These are phyloP conservation scores for Thalassiosira exigua DNA, from an alignment of 352 stramenopile genomes.

Conservation along the genomic window DNA sequence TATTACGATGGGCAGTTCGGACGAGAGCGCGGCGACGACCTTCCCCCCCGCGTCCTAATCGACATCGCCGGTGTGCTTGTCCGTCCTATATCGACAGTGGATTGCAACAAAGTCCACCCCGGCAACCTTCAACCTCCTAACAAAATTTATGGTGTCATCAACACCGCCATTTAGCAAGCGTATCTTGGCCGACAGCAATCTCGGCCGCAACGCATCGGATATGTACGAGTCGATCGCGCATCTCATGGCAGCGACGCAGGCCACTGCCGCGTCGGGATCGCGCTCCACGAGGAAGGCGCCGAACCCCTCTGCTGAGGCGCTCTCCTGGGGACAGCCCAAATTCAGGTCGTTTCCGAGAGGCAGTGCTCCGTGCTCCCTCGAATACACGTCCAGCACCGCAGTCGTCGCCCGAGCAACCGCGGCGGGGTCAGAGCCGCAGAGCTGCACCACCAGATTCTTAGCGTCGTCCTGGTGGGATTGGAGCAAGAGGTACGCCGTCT, in stretches of 20 bases:
- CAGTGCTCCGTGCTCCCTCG: slow-evolving; percentile 18
- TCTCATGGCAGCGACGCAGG: slow-evolving; percentile 57
- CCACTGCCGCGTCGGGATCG: slow-evolving; percentile 39
- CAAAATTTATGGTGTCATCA: slow-evolving; percentile 52
- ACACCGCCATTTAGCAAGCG: slow-evolving; percentile 37
- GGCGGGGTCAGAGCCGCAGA: slow-evolving; percentile 48
- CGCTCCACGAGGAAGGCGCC: slow-evolving; percentile 63
- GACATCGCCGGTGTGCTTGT: slow-evolving; percentile 49
- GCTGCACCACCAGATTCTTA: slow-evolving; percentile 50
- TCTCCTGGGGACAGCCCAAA: slow-evolving; percentile 63
- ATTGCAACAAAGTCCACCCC: slow-evolving; percentile 58
- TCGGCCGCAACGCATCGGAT: background rate
- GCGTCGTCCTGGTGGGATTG: slow-evolving; percentile 25
- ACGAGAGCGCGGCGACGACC: slow-evolving; percentile 41
- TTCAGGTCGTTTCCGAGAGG: slow-evolving; percentile 64
- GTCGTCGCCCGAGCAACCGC: slow-evolving; percentile 41
- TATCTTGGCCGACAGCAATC: slow-evolving; percentile 63
- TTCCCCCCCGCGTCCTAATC: slow-evolving; percentile 40
- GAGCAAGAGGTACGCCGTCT: slow-evolving; percentile 48
- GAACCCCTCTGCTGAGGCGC: slow-evolving; percentile 48
- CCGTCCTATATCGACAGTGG: slow-evolving; percentile 48
- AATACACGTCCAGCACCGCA: slow-evolving; percentile 49
- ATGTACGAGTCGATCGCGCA: slow-evolving; percentile 44
- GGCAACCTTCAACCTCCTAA: slow-evolving; percentile 34
- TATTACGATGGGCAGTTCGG: slow-evolving; percentile 51